Evolutionary conservation across 2,329 filamentous ascomycete genomes (phyloP).

Genomic region (Paraphaeosphaeria sporulosa): DNA sequence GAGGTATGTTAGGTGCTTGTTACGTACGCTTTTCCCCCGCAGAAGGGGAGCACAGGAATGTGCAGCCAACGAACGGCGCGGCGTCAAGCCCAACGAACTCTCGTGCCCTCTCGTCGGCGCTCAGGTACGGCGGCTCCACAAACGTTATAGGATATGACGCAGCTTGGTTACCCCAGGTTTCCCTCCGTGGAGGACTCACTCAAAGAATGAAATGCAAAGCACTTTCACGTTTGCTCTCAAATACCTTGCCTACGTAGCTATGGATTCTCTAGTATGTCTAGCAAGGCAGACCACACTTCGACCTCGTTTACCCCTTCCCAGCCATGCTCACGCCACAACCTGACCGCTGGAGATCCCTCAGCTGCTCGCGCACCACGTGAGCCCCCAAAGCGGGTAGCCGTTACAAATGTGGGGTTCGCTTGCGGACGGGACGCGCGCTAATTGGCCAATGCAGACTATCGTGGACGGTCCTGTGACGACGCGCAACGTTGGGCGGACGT

Average conservation of each 20-base stretch:
- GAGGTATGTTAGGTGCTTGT: background rate
- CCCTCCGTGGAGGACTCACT: too few species aligned
- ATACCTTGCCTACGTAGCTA: background rate
- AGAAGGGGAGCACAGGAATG: background rate
- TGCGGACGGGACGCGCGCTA: background rate
- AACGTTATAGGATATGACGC: too few species aligned
- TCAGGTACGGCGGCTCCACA: background rate
- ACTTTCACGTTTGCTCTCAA: too few species aligned
- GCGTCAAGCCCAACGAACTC: background rate
- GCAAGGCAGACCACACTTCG: too few species aligned
- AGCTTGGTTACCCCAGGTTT: too few species aligned
- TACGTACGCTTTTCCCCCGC: background rate
- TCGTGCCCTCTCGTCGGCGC: background rate
- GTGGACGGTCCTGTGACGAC: slow-evolving; percentile 8
- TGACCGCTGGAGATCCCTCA: background rate
- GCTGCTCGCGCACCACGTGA: background rate
- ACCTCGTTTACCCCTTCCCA: background rate
- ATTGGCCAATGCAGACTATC: slow-evolving; percentile 4
- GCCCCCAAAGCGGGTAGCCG: background rate
- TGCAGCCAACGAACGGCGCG: background rate
- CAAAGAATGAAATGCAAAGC: too few species aligned
- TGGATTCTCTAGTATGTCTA: background rate
- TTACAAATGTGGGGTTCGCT: slow-evolving; percentile 1
- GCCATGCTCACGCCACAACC: background rate
- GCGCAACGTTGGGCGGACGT: slow-evolving; percentile 1